Percentiles rank a stretch among this genome's conserved stretches.
These are phyloP conservation scores for barrel medic (Medicago truncatula) DNA, from an alignment of 306 rosid genomes.

Conservation along the genomic window DNA sequence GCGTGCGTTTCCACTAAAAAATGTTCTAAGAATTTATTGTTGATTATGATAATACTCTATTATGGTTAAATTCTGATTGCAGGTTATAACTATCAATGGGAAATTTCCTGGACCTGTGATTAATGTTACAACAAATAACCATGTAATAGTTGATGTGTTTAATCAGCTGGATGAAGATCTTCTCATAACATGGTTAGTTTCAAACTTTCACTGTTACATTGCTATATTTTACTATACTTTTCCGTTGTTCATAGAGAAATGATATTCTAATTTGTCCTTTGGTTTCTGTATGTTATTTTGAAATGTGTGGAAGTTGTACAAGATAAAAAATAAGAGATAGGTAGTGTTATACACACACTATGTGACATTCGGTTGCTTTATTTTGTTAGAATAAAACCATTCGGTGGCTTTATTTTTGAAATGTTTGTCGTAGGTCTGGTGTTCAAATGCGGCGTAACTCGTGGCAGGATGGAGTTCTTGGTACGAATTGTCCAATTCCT, in stretches of 20 bases:
- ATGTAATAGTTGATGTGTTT: slow-evolving; percentile 65
- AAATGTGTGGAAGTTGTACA: background rate
- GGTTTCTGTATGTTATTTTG: background rate
- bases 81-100: slow-evolving; percentile 81
- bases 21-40: background rate
- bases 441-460: slow-evolving; percentile 78
- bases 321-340: background rate
- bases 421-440: slow-evolving; percentile 67
- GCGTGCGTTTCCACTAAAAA: background rate
- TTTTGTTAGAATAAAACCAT: background rate
- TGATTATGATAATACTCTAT: slow-evolving; percentile 11
- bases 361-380: background rate
- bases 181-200: slow-evolving; percentile 76
- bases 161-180: slow-evolving; percentile 79
- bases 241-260: background rate
- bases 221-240: background rate
- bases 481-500: slow-evolving; percentile 94
- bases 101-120: slow-evolving; percentile 80
- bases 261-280: no score
- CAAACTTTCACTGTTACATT: slow-evolving; percentile 1
- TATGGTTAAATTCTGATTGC: slow-evolving; percentile 42
- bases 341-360: background rate
- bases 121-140: slow-evolving; percentile 78
- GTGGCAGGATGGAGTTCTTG: slow-evolving; percentile 92
- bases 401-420: background rate